phyloP scores from a whole-genome alignment of 257 asterid genomes.

The Solanum dulcamara region DNA sequence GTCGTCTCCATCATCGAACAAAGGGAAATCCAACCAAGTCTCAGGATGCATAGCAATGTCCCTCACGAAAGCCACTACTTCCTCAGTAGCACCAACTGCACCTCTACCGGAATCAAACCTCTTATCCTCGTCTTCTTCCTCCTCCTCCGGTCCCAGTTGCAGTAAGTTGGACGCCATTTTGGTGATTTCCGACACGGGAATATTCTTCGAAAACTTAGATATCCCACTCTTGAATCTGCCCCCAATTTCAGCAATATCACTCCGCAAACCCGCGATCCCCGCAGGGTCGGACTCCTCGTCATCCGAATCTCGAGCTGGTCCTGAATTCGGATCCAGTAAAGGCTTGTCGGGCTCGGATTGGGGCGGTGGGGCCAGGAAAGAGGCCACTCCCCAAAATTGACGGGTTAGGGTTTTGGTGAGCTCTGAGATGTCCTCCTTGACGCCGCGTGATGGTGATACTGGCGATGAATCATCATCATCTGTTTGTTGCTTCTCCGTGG shows the following conservation, averaged over 20 bases:
- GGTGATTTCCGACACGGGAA: slow-evolving; percentile 74
- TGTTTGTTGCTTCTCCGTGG: slow-evolving; percentile 16
- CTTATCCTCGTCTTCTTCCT: slow-evolving; percentile 21
- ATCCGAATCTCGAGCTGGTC: background rate
- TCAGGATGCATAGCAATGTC: slow-evolving; percentile 83
- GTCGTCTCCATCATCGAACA: slow-evolving; percentile 38
- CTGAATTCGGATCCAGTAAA: background rate
- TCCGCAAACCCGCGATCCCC: slow-evolving; percentile 50
- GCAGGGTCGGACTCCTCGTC: slow-evolving; percentile 7
- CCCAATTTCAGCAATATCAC: slow-evolving; percentile 89
- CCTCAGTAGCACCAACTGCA: slow-evolving; percentile 77
- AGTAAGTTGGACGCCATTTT: slow-evolving; percentile 79
- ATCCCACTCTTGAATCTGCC: slow-evolving; percentile 86
- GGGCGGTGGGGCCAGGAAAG: slow-evolving; percentile 91
- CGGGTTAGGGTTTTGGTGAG: slow-evolving; percentile 75
- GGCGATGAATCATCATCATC: slow-evolving; percentile 25
- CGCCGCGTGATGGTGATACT: slow-evolving; percentile 65
- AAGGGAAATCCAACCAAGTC: slow-evolving; percentile 92
- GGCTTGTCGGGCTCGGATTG: slow-evolving; percentile 26
- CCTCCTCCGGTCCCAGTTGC: slow-evolving; percentile 73
- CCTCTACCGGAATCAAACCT: slow-evolving; percentile 19
- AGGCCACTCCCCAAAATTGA: slow-evolving; percentile 98
- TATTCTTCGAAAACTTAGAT: slow-evolving; percentile 63
- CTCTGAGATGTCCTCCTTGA: slow-evolving; percentile 91
- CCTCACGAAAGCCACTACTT: slow-evolving; percentile 67